Percentiles rank a stretch among this genome's conserved stretches.
phyloP scores from a whole-genome alignment of 2,329 filamentous ascomycete genomes.

The Penicillium griseofulvum region DNA sequence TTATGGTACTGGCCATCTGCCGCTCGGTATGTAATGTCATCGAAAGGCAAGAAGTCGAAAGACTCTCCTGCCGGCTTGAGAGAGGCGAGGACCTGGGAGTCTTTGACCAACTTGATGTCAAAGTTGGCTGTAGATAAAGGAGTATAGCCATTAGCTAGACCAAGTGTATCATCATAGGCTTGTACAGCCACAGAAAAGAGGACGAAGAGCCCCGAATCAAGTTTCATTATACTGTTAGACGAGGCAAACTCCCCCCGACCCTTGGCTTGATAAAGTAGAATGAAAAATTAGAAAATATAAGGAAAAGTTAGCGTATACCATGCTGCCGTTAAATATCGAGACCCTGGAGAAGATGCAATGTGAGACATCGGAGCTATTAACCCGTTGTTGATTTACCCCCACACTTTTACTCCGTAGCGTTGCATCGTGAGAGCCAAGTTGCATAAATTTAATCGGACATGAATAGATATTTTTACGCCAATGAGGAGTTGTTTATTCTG shows the following conservation, averaged over 20 bases:
- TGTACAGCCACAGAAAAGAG: neutral
- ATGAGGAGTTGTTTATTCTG: neutral
- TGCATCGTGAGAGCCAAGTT: neutral
- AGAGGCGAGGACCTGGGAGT: neutral
- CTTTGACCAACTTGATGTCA: neutral
- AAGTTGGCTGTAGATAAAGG: neutral
- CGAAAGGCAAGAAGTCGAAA: neutral
- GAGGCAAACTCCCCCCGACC: neutral
- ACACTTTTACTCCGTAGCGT: neutral
- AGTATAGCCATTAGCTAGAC: neutral
- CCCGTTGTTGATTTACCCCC: neutral
- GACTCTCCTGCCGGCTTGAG: neutral
- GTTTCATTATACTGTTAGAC: neutral
- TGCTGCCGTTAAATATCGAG: neutral
- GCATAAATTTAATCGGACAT: neutral
- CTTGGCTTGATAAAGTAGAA: neutral
- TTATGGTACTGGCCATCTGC: neutral
- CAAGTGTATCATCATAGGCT: neutral
- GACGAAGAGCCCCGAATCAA: neutral
- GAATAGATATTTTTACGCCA: conserved; percentile 47
- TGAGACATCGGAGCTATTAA: neutral
- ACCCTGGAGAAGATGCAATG: neutral
- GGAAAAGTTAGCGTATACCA: neutral
- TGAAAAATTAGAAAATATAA: neutral
- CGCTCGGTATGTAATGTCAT: neutral